Conservation (phyloP, 495 filamentous ascomycete species). For the Polyplosphaeria fusca region DNA sequence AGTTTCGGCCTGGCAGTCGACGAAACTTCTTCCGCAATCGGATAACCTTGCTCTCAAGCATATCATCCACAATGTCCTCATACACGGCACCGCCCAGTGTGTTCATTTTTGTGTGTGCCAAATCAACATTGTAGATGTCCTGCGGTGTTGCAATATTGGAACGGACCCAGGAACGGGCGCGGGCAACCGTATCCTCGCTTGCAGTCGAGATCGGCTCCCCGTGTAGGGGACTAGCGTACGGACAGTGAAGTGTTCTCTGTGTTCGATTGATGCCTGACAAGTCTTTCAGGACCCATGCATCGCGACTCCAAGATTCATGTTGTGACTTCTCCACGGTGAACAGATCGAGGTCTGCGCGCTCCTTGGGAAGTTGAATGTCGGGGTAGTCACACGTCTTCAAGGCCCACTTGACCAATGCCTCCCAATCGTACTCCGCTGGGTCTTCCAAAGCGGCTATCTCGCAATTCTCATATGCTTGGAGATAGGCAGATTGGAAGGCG, state of each 20-base stretch:
- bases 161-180: slow-evolving; percentile 61
- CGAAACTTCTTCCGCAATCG: slow-evolving; percentile 12
- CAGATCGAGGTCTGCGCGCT: background rate
- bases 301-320: slow-evolving; percentile 1
- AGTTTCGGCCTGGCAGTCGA: slow-evolving; percentile 27
- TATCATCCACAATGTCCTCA: slow-evolving; percentile 2
- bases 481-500: slow-evolving; percentile 74
- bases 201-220: background rate
- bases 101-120: slow-evolving; percentile 48
- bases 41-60: slow-evolving; percentile 7
- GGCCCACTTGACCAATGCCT: slow-evolving; percentile 70
- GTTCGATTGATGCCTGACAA: background rate
- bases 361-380: slow-evolving; percentile 26
- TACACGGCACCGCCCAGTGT: slow-evolving; percentile 41
- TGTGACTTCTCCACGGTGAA: slow-evolving; percentile 9
- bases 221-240: slow-evolving; percentile 12
- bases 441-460: slow-evolving; percentile 66
- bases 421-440: slow-evolving; percentile 74
- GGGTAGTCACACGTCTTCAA: slow-evolving; percentile 38
- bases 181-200: slow-evolving; percentile 1
- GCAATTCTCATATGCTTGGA: slow-evolving; percentile 69
- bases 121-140: slow-evolving; percentile 45
- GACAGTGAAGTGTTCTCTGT: background rate
- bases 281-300: slow-evolving; percentile 27
- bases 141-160: slow-evolving; percentile 55